Evolutionary conservation across 371 early-diverging fungal species (phyloP).

Genomic region (Sporodiniella umbellata): DNA sequence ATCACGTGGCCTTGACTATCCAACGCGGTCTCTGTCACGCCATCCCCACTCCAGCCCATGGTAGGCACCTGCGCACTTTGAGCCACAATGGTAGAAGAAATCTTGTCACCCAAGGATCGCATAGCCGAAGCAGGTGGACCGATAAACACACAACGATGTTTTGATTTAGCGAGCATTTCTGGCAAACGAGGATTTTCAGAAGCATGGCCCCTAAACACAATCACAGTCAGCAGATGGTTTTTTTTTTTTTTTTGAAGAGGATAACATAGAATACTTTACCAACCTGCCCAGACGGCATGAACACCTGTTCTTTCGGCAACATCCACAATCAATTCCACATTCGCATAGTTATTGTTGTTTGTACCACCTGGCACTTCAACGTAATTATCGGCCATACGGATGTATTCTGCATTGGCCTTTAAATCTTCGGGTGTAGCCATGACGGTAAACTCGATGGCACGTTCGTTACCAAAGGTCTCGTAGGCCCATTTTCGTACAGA

Average conservation of each 20-base stretch:
- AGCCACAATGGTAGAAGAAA: slow-evolving; percentile 97
- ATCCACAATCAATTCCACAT: slow-evolving; percentile 96
- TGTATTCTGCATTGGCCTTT: slow-evolving; percentile 95
- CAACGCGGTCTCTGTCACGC: slow-evolving; percentile 66
- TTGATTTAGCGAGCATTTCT: slow-evolving; percentile 80
- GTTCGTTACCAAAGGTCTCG: slow-evolving; percentile 95
- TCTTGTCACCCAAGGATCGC: slow-evolving; percentile 98
- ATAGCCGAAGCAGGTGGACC: slow-evolving; percentile 99
- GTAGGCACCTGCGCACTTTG: slow-evolving; percentile 95
- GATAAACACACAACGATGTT: slow-evolving; percentile 88
- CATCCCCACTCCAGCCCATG: slow-evolving; percentile 94
- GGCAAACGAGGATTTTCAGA: slow-evolving; percentile 97
- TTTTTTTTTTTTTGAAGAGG: background rate
- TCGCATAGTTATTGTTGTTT: slow-evolving; percentile 97
- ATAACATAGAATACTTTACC: slow-evolving; percentile 40
- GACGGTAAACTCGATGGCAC: slow-evolving; percentile 94
- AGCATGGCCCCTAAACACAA: slow-evolving; percentile 91
- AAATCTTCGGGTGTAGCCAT: slow-evolving; percentile 99
- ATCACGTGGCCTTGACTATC: slow-evolving; percentile 72
- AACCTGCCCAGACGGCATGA: slow-evolving; percentile 73
- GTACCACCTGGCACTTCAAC: slow-evolving; percentile 97
- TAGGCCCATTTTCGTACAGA: slow-evolving; percentile 98
- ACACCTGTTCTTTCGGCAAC: slow-evolving; percentile 94
- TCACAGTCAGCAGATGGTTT: background rate
- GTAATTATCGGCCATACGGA: slow-evolving; percentile 98